Evolutionary conservation across 306 rosid species (phyloP).

Genomic region (Adenanthera pavonina): DNA sequence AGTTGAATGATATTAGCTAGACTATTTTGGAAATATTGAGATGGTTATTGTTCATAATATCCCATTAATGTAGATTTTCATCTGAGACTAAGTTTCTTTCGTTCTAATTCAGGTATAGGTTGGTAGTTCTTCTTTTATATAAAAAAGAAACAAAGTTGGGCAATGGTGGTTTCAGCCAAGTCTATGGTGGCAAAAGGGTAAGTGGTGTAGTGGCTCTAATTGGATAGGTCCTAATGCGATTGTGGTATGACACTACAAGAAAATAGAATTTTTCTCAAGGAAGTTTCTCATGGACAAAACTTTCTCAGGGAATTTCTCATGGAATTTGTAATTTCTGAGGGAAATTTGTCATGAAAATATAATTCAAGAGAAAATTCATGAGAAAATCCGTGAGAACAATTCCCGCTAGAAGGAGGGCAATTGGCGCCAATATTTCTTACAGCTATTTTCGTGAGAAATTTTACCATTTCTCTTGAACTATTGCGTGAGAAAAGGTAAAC

Average conservation of each 20-base stretch:
- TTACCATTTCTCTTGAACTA: no score
- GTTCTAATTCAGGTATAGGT: slow-evolving; percentile 70
- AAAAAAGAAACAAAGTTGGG: slow-evolving; percentile 89
- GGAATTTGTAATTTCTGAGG: no score
- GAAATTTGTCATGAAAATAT: no score
- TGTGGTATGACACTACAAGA: slow-evolving; percentile 56
- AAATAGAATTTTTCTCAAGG: no score
- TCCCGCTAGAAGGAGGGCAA: no score
- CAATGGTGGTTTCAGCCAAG: slow-evolving; percentile 95
- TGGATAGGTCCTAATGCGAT: slow-evolving; percentile 78
- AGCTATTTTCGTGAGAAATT: no score
- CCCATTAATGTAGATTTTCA: slow-evolving; percentile 14
- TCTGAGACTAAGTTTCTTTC: slow-evolving; percentile 8
- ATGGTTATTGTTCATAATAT: slow-evolving; percentile 1
- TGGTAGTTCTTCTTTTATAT: slow-evolving; percentile 79
- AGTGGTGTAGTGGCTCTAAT: slow-evolving; percentile 67
- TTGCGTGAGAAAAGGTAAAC: no score
- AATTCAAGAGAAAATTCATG: no score
- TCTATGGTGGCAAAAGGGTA: slow-evolving; percentile 84
- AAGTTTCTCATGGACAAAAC: no score
- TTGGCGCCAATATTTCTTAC: no score
- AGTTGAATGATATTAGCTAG: slow-evolving; percentile 21
- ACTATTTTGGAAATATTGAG: slow-evolving; percentile 19
- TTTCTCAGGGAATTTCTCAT: no score
- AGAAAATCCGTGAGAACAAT: no score